Base-by-base conservation (phyloP, 1,284 basidiomycete genomes). In the Trichosporon coremiiforme region DNA sequence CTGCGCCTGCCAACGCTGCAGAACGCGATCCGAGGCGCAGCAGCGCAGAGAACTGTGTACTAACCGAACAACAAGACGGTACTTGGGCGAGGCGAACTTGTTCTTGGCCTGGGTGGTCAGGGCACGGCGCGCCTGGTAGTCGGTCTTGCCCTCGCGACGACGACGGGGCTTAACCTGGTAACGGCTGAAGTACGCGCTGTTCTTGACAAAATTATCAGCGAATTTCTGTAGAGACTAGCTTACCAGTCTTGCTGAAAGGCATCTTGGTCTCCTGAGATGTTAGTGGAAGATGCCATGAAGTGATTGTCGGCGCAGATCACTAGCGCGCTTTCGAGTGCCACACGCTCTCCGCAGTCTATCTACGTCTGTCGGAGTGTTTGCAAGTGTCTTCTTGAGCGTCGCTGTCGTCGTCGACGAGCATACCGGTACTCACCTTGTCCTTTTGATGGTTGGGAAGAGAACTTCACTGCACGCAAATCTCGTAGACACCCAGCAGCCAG, bases 11-110 rank as follows among this genome's bases (percentile, higher is more conserved):
- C n/a, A 53, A 15, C 41, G 47, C 47, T 17, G 20, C 47, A 5
- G 4, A 53, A 9, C 5, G 20, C 47, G 20, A 4, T 9, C n/a
- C n/a, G n/a, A 10, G 17, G 10, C 41, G 20, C 47, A 2, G n/a
- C 15, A 8, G n/a, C 47, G 47, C 47, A 22, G 20, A 53, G 20
- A 22, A 3, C 6, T 22, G 0, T 2, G 25, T 33, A 63, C 60
- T 63, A 57, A 63, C 50, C 66, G 66, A 25, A 68, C 68, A 55
- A 98, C 95, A 65, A 98, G 90, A 73, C 96, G 93, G 88, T 98
- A 98, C 87, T 98, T 98, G 74, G 95, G 95, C 47, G 94, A 93
- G 80, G 97, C 96, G 87, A 98, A 99, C 88, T 99, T 99, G 91
- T 98, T 99, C 90, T 99, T 99, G 76, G 96, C 95, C 89, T 99